Conservation (phyloP, 768 basidiomycete genomes). For the Amanita phalloides region DNA sequence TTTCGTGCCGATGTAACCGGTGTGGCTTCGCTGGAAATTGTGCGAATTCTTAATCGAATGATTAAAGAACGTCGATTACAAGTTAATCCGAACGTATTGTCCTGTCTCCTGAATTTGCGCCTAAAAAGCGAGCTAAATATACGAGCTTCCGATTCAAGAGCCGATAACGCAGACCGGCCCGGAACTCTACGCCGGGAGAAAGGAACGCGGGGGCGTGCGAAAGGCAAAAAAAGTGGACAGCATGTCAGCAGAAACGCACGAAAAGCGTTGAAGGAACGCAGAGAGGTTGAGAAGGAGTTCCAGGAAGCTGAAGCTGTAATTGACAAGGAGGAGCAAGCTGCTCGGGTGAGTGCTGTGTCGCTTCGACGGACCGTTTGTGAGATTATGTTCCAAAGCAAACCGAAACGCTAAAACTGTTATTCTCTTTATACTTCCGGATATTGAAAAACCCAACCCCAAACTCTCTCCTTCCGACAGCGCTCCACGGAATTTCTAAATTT, state of each 20-base stretch:
- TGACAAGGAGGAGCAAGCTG: slow-evolving; percentile 81
- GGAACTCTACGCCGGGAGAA: slow-evolving; percentile 32
- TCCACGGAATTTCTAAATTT: slow-evolving; percentile 88
- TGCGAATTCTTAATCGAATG: slow-evolving; percentile 90
- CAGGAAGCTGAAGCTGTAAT: slow-evolving; percentile 91
- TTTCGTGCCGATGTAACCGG: slow-evolving; percentile 81
- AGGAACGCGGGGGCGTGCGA: slow-evolving; percentile 31
- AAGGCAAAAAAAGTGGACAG: slow-evolving; percentile 48
- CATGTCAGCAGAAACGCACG: slow-evolving; percentile 90
- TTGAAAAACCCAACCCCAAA: slow-evolving; percentile 78
- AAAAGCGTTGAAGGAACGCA: slow-evolving; percentile 78
- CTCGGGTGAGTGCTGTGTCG: slow-evolving; percentile 45
- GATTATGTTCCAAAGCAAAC: slow-evolving; percentile 59
- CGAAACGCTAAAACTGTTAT: slow-evolving; percentile 94
- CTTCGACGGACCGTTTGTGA: slow-evolving; percentile 1
- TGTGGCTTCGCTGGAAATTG: slow-evolving; percentile 72
- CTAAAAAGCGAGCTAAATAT: slow-evolving; percentile 79
- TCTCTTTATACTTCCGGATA: slow-evolving; percentile 94
- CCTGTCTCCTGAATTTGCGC: slow-evolving; percentile 76
- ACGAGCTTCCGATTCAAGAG: slow-evolving; percentile 62
- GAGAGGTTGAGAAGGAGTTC: slow-evolving; percentile 86
- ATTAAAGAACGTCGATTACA: slow-evolving; percentile 88
- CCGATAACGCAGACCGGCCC: slow-evolving; percentile 36
- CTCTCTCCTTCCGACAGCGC: slow-evolving; percentile 72
- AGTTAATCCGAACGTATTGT: slow-evolving; percentile 81